These are phyloP conservation scores for Tulasnella sp. DNA, from an alignment of 768 basidiomycete species.

Conservation along the genomic window DNA sequence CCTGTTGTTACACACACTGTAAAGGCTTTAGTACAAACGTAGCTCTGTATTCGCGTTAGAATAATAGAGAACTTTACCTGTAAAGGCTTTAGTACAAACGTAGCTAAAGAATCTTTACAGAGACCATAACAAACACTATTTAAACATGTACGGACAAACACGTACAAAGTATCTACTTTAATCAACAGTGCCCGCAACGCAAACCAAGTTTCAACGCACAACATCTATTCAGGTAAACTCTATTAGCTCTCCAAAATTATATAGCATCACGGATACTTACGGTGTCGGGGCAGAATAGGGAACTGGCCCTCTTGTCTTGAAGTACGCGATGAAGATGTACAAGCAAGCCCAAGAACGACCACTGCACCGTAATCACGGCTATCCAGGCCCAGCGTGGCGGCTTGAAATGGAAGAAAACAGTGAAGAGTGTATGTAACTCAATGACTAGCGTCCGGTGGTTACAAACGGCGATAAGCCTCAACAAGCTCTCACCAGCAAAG, in stretches of 20 bases:
- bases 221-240: background rate
- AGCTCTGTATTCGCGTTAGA: no score
- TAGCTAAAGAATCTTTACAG: no score
- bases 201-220: background rate
- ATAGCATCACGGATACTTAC: background rate
- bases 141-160: no score
- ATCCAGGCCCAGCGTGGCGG: slow-evolving; percentile 22
- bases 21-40: no score
- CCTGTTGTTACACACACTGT: no score
- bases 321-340: background rate
- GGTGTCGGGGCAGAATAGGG: slow-evolving; percentile 17
- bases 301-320: background rate
- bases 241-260: background rate
- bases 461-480: background rate
- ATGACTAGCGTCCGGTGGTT: slow-evolving; percentile 19
- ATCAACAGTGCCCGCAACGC: background rate
- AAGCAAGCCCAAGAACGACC: slow-evolving; percentile 24
- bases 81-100: no score
- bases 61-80: no score
- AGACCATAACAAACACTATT: no score
- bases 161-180: no score
- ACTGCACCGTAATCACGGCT: slow-evolving; percentile 20
- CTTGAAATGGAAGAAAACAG: slow-evolving; percentile 16
- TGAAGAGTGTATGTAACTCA: slow-evolving; percentile 20
- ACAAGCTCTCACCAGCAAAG: background rate